Evolutionary conservation across 1,284 basidiomycete species (phyloP), one percentile per base, ranked within the genome.

Genomic region (Hortiboletus rubellus): DNA sequence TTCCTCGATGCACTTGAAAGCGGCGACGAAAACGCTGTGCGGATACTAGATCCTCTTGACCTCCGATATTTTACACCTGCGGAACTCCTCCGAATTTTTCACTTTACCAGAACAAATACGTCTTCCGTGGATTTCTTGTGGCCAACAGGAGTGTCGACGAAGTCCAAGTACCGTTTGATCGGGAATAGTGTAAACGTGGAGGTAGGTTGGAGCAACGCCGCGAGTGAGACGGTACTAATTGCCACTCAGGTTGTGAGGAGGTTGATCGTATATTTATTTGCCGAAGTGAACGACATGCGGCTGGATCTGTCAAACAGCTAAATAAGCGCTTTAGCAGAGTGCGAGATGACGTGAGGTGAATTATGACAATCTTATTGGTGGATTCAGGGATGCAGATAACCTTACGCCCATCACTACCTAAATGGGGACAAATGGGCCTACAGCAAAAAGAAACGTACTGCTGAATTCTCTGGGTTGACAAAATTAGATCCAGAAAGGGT

Each of bases 141-240:
- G 88, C 89, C 89, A 5, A 63, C 69, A 12, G 67, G 67, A 5
- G 70, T 89, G 9, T 84, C 86, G 3, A 78, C 64, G 1, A 91
- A 87, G 70, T 82, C 84, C 10, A 84, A 83, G 64, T 91, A 92
- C 63, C 80, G 83, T 45, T 72, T 91, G 31, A 85, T 92, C 58
- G 90, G 90, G 24, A 92, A 92, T 67, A 91, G 89, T 58, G 84
- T 91, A 7, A 91, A 91, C 72, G 86, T 91, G 5, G 76, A 76
- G 54, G 88, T 91, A 44, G 57, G 67, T 41, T 46, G 5, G 31
- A 30, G 24, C 27, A 9, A 31, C 14, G 15, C 4, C 10, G 11
- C 1, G 45, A 38, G 5, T 7, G 31, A 40, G 40, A 45, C n/a
- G 8, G 41, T 41, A 7, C 47, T 66, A 12, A 67, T 6, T 46